Conservation (phyloP, 1,139 yeast species). For the Petasospora fabianii region DNA sequence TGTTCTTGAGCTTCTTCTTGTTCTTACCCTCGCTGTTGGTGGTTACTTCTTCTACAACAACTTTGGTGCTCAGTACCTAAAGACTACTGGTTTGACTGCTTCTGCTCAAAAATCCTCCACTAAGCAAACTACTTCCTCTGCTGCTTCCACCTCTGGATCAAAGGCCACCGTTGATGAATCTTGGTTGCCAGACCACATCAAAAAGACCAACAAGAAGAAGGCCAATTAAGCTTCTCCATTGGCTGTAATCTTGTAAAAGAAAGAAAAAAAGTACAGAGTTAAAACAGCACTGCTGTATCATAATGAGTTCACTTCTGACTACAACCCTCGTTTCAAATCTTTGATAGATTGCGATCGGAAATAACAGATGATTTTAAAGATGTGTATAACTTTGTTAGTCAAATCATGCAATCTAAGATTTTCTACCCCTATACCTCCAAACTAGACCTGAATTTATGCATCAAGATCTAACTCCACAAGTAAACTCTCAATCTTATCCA, state of each 20-base stretch:
- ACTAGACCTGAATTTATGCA: conserved; percentile 36
- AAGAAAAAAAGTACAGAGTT: neutral
- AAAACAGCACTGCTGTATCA: no score
- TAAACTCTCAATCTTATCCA: conserved; percentile 42
- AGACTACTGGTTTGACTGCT: conserved; percentile 37
- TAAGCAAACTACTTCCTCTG: conserved; percentile 27
- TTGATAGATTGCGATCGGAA: neutral
- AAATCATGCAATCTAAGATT: no score
- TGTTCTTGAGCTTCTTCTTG: conserved; percentile 53
- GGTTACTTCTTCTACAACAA: conserved; percentile 46
- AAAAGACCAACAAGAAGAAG: conserved; percentile 32
- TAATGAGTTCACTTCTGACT: neutral
- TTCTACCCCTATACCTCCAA: no score
- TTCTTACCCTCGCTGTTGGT: conserved; percentile 46
- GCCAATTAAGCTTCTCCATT: conserved; percentile 13
- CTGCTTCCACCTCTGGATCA: conserved; percentile 32
- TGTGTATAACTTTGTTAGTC: no score
- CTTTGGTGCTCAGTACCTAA: conserved; percentile 41
- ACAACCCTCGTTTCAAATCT: neutral
- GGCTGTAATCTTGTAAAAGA: neutral
- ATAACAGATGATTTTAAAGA: neutral
- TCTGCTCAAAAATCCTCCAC: conserved; percentile 27
- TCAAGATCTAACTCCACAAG: conserved; percentile 42
- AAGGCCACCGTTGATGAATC: conserved; percentile 42
- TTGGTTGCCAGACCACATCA: conserved; percentile 57